A percentile compares a stretch with the other conserved stretches of the same genome.
These are phyloP conservation scores for Ascochyta viciae-villosae DNA, from an alignment of 2,329 filamentous ascomycete genomes.

Conservation along the genomic window DNA sequence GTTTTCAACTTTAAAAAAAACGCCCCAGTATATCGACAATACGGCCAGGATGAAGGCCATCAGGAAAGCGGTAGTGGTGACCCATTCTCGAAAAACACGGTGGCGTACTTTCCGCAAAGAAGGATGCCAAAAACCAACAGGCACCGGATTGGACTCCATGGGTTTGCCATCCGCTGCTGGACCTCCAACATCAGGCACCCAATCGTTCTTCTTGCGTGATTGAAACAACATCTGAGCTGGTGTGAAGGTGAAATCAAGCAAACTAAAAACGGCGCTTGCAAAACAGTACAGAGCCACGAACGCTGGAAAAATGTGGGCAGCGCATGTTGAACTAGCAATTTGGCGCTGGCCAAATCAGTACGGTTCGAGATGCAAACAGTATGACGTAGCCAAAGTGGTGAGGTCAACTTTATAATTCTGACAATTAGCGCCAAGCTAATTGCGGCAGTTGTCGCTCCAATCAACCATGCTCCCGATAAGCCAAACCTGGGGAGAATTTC, in stretches of 20 bases:
- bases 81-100: slow-evolving; percentile 52
- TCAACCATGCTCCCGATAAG: not conserved
- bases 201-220: slow-evolving; percentile 9
- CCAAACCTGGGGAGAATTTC: not conserved
- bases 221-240: slow-evolving; percentile 6
- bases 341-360: not conserved
- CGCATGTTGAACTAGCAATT: slow-evolving; percentile 4
- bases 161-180: slow-evolving; percentile 17
- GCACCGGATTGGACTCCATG: slow-evolving; percentile 31
- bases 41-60: slow-evolving; percentile 63
- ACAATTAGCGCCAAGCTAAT: slow-evolving; percentile 9
- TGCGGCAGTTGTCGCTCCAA: not conserved
- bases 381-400: slow-evolving; percentile 18
- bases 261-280: not conserved
- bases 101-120: slow-evolving; percentile 49
- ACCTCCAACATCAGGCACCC: slow-evolving; percentile 16
- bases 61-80: slow-evolving; percentile 57
- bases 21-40: slow-evolving; percentile 68
- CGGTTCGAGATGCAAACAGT: not conserved
- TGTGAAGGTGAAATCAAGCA: not conserved
- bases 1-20: slow-evolving; percentile 59
- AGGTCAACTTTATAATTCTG: slow-evolving; percentile 5
- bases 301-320: not conserved
- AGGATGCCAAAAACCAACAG: slow-evolving; percentile 58
- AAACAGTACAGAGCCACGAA: not conserved